Conservation (phyloP, 331 rosid species). For the Rhamnella rubrinervis region DNA sequence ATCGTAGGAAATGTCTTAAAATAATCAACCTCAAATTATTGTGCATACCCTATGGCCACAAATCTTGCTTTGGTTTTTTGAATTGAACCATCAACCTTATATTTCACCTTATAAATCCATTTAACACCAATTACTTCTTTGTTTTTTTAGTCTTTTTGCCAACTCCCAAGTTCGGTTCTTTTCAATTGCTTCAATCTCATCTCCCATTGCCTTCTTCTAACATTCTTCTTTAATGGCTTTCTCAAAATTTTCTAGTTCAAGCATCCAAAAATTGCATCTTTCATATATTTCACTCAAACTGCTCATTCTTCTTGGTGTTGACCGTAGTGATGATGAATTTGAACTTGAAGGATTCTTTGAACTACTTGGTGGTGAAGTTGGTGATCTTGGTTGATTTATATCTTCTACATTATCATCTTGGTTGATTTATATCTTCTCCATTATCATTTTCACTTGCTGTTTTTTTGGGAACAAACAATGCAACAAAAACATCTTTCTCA, state of each 20-base stretch:
- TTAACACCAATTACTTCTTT: too few relatives aligned
- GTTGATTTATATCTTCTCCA: constrained; percentile 14
- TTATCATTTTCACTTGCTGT: too few relatives aligned
- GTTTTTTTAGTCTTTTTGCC: neutral
- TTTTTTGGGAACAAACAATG: too few relatives aligned
- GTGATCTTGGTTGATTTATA: too few relatives aligned
- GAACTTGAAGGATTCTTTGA: neutral
- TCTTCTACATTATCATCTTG: too few relatives aligned
- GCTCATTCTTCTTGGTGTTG: neutral
- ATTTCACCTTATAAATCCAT: too few relatives aligned
- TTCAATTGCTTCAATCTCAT: neutral
- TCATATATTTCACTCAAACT: neutral
- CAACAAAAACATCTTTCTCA: too few relatives aligned
- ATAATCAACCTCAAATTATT: too few relatives aligned
- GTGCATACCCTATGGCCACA: too few relatives aligned
- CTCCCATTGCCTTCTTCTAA: neutral
- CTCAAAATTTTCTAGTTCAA: neutral
- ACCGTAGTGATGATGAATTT: neutral
- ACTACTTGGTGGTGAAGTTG: neutral
- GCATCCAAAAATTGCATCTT: neutral
- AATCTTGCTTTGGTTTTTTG: too few relatives aligned
- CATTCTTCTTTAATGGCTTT: neutral
- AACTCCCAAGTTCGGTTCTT: neutral
- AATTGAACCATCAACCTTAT: too few relatives aligned
- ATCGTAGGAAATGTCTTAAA: too few relatives aligned